Percentiles rank a stretch among this genome's conserved stretches.
Evolutionary conservation across 129 eudicot genomes (phyloP).

Genomic region (Flaveria robusta): DNA sequence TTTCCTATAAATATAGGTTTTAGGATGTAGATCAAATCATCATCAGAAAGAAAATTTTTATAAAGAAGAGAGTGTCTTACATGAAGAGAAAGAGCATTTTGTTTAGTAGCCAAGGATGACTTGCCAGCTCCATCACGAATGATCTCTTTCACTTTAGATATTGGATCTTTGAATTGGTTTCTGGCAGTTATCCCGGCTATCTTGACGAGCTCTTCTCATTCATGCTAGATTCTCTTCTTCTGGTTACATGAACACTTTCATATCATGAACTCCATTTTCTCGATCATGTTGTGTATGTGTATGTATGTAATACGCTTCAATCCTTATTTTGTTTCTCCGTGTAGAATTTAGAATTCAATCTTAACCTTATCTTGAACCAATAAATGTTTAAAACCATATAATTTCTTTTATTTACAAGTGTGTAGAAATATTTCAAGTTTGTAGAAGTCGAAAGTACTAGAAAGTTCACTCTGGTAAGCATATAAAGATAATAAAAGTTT

Average conservation of each 20-base stretch:
- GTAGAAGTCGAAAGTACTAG: no score
- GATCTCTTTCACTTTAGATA: background rate
- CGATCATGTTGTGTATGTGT: background rate
- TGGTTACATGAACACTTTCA: background rate
- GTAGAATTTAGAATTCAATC: no score
- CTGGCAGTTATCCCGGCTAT: slow-evolving; percentile 8
- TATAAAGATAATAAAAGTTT: no score
- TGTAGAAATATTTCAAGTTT: no score
- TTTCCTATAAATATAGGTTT: background rate
- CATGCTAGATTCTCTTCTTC: slow-evolving; percentile 7
- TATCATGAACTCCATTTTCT: background rate
- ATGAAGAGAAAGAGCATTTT: background rate
- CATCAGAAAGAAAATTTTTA: background rate
- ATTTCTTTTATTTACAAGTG: no score
- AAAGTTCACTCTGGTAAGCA: no score
- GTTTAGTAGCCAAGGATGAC: slow-evolving; percentile 80
- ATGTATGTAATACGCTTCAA: no score
- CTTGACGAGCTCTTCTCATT: background rate
- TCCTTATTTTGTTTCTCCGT: no score
- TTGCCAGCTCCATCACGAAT: slow-evolving; percentile 36
- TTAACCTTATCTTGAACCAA: no score
- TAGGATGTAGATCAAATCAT: background rate
- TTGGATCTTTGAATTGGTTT: background rate
- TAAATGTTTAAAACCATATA: no score
- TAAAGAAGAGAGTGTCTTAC: background rate